Conservation (phyloP, 352 stramenopile genomes). For the Hyphochytrium catenoides region DNA sequence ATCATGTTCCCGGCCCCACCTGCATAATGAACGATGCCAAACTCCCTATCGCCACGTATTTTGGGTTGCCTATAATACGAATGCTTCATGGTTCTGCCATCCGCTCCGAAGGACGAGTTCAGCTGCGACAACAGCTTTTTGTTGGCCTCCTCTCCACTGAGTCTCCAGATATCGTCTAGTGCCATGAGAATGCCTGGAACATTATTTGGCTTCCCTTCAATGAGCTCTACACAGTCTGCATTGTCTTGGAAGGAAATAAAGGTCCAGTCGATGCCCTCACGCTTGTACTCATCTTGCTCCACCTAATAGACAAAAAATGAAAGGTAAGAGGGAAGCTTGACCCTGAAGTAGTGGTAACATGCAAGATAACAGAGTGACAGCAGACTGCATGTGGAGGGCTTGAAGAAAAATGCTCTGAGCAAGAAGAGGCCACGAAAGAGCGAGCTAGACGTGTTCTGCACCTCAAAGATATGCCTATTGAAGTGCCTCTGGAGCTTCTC, state of each 20-base stretch:
- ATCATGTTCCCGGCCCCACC: too few species aligned
- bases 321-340: too few species aligned
- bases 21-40: constrained; percentile 66
- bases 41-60: constrained; percentile 59
- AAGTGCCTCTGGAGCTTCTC: constrained; percentile 80
- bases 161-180: constrained; percentile 82
- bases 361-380: constrained; percentile 1
- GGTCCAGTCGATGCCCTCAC: constrained; percentile 79
- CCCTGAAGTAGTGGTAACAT: too few species aligned
- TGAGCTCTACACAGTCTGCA: constrained; percentile 71
- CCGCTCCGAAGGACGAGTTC: constrained; percentile 44
- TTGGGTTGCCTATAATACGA: constrained; percentile 68
- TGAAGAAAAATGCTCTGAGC: constrained; percentile 3
- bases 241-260: constrained; percentile 82
- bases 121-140: constrained; percentile 68
- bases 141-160: constrained; percentile 75
- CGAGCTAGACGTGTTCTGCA: constrained; percentile 3
- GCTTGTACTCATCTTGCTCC: constrained; percentile 90
- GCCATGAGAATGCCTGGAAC: constrained; percentile 78
- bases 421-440: constrained; percentile 1
- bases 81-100: constrained; percentile 47
- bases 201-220: constrained; percentile 66
- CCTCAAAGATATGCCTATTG: constrained; percentile 86
- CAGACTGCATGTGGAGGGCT: constrained; percentile 2
- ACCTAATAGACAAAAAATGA: constrained; percentile 59